phyloP scores from a whole-genome alignment of 148 eudicot genomes.

The Fallopia convolvulus region DNA sequence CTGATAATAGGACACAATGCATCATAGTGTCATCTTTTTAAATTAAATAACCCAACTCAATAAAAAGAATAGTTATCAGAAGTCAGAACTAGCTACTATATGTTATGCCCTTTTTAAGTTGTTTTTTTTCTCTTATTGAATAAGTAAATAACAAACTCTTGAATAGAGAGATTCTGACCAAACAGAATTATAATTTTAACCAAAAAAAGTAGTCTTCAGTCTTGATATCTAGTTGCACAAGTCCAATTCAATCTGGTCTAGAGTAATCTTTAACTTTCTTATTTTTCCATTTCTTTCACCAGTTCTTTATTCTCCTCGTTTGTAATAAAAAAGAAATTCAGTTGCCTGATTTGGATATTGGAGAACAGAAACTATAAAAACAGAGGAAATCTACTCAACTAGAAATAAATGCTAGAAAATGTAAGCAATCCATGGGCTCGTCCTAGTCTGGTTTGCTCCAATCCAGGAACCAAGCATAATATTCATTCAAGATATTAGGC shows the following conservation, averaged over 20 bases:
- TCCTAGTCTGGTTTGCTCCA: not conserved
- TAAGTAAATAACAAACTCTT: no score
- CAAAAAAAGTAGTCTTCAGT: not conserved
- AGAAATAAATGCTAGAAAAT: not conserved
- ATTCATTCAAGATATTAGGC: not conserved
- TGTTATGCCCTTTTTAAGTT: no score
- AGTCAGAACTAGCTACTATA: not conserved
- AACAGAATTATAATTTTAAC: not conserved
- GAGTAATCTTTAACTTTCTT: not conserved
- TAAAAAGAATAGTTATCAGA: not conserved
- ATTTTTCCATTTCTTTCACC: not conserved
- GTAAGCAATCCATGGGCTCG: not conserved
- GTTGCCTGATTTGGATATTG: not conserved
- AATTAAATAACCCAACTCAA: not conserved
- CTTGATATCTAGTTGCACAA: not conserved
- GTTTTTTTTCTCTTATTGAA: no score
- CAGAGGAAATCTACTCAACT: not conserved
- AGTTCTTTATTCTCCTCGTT: not conserved
- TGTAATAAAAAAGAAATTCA: not conserved
- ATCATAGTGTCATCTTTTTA: not conserved
- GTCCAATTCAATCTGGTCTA: not conserved
- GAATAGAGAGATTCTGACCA: not conserved
- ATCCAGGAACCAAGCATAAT: not conserved
- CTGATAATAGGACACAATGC: no score
- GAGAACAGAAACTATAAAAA: not conserved